phyloP scores from a whole-genome alignment of 352 stramenopile species.

The Plasmopara halstedii region DNA sequence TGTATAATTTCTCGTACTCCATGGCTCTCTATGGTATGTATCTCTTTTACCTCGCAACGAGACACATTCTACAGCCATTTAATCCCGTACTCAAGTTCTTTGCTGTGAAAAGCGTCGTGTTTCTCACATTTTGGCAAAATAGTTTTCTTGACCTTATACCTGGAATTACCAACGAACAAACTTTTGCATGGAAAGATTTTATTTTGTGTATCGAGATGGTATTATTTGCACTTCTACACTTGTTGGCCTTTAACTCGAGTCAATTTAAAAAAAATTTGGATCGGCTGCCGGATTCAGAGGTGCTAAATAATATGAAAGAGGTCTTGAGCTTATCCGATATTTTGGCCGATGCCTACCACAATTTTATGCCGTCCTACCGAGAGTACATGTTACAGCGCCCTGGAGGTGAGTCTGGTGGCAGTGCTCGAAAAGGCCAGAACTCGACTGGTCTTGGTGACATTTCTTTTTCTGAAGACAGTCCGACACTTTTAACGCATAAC shows the following conservation, averaged over 20 bases:
- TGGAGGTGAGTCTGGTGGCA: slow-evolving; percentile 35
- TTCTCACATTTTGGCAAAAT: slow-evolving; percentile 91
- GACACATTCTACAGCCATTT: slow-evolving; percentile 77
- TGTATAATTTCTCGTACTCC: slow-evolving; percentile 91
- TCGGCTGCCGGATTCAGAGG: slow-evolving; percentile 60
- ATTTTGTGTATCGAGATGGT: slow-evolving; percentile 88
- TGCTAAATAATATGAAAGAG: slow-evolving; percentile 87
- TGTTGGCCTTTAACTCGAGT: slow-evolving; percentile 69
- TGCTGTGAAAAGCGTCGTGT: slow-evolving; percentile 89
- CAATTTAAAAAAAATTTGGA: slow-evolving; percentile 81
- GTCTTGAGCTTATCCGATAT: slow-evolving; percentile 77
- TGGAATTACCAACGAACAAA: slow-evolving; percentile 77
- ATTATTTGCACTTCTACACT: slow-evolving; percentile 67
- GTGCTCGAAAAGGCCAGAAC: slow-evolving; percentile 23
- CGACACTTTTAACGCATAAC: slow-evolving; percentile 44
- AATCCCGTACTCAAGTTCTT: slow-evolving; percentile 90
- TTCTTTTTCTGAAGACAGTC: slow-evolving; percentile 40
- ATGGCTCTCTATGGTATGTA: slow-evolving; percentile 85
- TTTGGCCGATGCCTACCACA: slow-evolving; percentile 77
- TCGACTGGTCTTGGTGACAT: slow-evolving; percentile 37
- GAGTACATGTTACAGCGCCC: slow-evolving; percentile 84
- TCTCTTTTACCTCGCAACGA: slow-evolving; percentile 87
- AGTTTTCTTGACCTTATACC: slow-evolving; percentile 80
- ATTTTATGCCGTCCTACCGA: slow-evolving; percentile 82
- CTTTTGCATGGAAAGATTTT: slow-evolving; percentile 88